phyloP scores from a whole-genome alignment of 1,139 yeast species.

The Diutina ranongensis region DNA sequence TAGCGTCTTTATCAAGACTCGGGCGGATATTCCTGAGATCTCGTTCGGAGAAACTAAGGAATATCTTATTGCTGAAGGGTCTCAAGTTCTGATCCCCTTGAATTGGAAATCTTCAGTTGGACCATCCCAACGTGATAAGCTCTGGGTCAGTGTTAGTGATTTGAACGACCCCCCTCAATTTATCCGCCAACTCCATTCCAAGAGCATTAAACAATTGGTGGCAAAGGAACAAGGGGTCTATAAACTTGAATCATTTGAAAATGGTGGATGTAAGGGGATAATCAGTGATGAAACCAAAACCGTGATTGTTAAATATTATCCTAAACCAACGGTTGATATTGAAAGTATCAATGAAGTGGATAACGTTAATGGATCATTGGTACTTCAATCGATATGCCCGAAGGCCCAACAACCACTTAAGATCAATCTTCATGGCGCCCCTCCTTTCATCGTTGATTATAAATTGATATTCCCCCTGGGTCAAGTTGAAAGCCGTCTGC shows the following conservation, averaged over 20 bases:
- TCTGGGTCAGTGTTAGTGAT: slow-evolving; percentile 9
- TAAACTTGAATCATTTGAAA: slow-evolving; percentile 43
- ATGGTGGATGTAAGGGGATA: slow-evolving; percentile 60
- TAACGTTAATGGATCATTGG: background rate
- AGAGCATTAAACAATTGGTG: slow-evolving; percentile 26
- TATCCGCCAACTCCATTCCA: slow-evolving; percentile 13
- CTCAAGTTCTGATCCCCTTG: slow-evolving; percentile 45
- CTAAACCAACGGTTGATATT: slow-evolving; percentile 41
- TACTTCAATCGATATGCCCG: slow-evolving; percentile 25
- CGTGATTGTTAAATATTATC: slow-evolving; percentile 37
- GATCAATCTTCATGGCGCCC: slow-evolving; percentile 36
- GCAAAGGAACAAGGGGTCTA: slow-evolving; percentile 55
- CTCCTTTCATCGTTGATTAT: slow-evolving; percentile 69
- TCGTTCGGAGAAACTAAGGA: slow-evolving; percentile 6
- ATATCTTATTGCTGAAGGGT: slow-evolving; percentile 48
- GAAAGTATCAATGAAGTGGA: slow-evolving; percentile 4
- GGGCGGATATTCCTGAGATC: slow-evolving; percentile 30
- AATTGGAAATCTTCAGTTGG: slow-evolving; percentile 24
- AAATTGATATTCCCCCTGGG: slow-evolving; percentile 54
- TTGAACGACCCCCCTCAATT: background rate
- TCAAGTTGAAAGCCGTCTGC: slow-evolving; percentile 20
- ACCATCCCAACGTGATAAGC: slow-evolving; percentile 15
- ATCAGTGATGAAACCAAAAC: slow-evolving; percentile 21
- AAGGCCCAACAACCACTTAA: slow-evolving; percentile 11
- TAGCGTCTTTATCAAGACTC: slow-evolving; percentile 12